Conservation (phyloP, 2,329 filamentous ascomycete species). For the Colletotrichum sojae region DNA sequence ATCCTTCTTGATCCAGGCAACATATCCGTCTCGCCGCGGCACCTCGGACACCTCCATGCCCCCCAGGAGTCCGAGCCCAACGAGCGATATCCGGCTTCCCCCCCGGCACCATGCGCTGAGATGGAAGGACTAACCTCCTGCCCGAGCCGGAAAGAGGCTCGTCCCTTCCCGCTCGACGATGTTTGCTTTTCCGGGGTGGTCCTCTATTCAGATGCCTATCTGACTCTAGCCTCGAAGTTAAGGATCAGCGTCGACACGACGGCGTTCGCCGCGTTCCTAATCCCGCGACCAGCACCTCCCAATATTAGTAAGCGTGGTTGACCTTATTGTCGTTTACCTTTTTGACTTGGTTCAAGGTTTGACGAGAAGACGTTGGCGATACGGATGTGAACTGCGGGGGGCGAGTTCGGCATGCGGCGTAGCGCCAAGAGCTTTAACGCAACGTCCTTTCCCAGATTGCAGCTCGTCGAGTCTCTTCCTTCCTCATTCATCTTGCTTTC, state of each 20-base stretch:
- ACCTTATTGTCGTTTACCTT: background rate
- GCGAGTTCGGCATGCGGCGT: slow-evolving; percentile 4
- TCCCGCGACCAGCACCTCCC: no score
- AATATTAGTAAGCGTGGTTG: background rate
- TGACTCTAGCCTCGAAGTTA: background rate
- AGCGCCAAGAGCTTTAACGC: slow-evolving; percentile 31
- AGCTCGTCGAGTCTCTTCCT: background rate
- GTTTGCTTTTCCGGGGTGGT: no score
- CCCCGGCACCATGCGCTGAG: no score
- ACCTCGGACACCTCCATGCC: no score
- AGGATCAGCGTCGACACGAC: background rate
- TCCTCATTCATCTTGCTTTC: slow-evolving; percentile 17
- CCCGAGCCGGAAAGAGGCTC: background rate
- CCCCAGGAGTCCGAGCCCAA: background rate
- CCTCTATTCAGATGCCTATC: slow-evolving; percentile 14
- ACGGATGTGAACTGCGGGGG: slow-evolving; percentile 6
- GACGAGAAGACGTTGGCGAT: background rate
- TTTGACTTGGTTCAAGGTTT: slow-evolving; percentile 3
- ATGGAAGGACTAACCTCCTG: background rate
- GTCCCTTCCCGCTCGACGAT: background rate
- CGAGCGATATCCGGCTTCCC: background rate
- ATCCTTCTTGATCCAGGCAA: slow-evolving; percentile 10
- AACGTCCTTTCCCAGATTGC: slow-evolving; percentile 34
- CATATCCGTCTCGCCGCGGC: slow-evolving; percentile 12
- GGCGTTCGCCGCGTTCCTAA: slow-evolving; percentile 12